Base-by-base conservation (phyloP, 768 basidiomycete species). In the Kwoniella dendrophila region DNA sequence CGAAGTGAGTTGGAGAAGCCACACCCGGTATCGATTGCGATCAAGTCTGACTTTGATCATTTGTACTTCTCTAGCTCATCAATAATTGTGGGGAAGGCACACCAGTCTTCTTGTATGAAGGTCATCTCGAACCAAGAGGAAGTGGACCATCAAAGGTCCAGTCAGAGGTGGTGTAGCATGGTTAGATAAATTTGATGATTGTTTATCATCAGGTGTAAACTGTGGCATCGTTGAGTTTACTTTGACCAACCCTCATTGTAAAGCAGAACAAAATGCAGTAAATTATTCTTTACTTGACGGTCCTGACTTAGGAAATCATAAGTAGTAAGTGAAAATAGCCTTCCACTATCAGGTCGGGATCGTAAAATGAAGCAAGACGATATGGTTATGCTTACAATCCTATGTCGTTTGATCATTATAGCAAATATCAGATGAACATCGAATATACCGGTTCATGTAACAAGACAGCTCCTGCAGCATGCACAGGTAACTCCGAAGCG, bases 151-250 rank as follows among this genome's bases (percentile, higher is more conserved):
- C 27, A 18, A 22, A 20, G 67, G 67, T 22, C 67, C 63, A 1
- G 30, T 69, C 20, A 14, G 2, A 3, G 63, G 63, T 40, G 67
- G 63, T 34, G 67, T 64, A 5, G 67, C 67, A 6, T 68, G 63
- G 59, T 20, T 68, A 30, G 29, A 30, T 2, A 56, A 41, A 1
- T 68, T 36, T 41, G 41, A 26, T 27, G 49, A 60, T 41, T 63
- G 66, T 45, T 48, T 50, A 43, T 29, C 44, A 29, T 38, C 34
- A 16, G 67, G 67, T 30, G 55, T 68, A 63, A 68, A 68, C 36
- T 68, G 67, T 44, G 67, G 55, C 11, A 53, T 59, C 16, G 67
- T 64, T 44, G 67, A 68, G 33, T 68, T 68, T 54, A 61, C 63
- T 6, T 49, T 68, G 16, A 33, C 61, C 30, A 62, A 68, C 49